Evolutionary conservation across 495 filamentous ascomycete species (phyloP).

Genomic region (Opeltia flavorubescens): DNA sequence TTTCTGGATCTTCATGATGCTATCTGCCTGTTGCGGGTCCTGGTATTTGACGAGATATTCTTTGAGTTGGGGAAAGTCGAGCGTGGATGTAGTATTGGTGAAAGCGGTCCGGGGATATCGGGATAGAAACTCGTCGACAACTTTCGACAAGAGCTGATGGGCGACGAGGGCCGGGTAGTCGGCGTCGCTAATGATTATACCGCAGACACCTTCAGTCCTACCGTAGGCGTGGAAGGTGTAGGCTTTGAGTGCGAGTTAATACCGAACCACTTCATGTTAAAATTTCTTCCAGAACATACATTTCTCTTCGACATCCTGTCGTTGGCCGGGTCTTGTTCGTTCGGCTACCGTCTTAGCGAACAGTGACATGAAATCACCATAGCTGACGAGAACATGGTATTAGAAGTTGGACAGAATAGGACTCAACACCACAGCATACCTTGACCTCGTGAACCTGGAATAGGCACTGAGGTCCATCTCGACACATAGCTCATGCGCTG

Average conservation of each 20-base stretch:
- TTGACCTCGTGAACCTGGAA: constrained; percentile 62
- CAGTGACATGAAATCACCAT: constrained; percentile 39
- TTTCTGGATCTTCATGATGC: constrained; percentile 88
- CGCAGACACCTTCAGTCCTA: constrained; percentile 73
- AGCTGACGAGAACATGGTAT: constrained; percentile 19
- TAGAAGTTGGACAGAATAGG: not conserved
- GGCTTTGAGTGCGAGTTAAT: constrained; percentile 23
- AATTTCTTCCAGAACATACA: no score
- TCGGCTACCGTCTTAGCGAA: constrained; percentile 57
- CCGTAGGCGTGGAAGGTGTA: constrained; percentile 86
- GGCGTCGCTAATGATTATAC: constrained; percentile 77
- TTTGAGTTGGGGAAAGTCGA: constrained; percentile 56
- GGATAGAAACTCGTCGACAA: constrained; percentile 84
- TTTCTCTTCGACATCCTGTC: constrained; percentile 86
- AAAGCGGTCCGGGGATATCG: constrained; percentile 57
- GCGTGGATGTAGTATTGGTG: constrained; percentile 36
- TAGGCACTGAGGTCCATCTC: constrained; percentile 72
- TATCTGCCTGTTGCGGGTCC: constrained; percentile 76
- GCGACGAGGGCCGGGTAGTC: constrained; percentile 84
- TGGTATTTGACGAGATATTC: constrained; percentile 83
- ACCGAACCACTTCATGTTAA: constrained; percentile 5
- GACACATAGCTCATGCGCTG: constrained; percentile 64
- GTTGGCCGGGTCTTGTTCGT: constrained; percentile 68
- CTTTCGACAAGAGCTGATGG: constrained; percentile 85
- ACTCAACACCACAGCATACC: constrained; percentile 25